These are phyloP conservation scores for Aspergillus nomiae DNA, from an alignment of 2,329 filamentous ascomycete species.

Conservation along the genomic window DNA sequence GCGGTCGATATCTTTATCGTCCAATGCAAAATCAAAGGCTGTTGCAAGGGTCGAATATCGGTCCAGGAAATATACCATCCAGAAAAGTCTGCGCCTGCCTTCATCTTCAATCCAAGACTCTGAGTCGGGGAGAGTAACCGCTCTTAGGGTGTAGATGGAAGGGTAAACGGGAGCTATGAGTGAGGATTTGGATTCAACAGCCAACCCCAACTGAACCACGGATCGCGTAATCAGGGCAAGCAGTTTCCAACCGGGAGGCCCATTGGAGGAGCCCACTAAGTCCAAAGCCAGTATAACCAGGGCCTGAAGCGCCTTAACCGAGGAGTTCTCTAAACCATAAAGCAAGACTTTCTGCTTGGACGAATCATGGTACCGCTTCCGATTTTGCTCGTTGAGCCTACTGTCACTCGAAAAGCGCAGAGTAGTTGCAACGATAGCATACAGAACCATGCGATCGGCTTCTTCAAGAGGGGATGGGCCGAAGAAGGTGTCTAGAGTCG, in stretches of 20 bases:
- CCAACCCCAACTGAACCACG: constrained; percentile 82
- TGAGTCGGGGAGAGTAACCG: constrained; percentile 80
- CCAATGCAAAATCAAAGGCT: constrained; percentile 86
- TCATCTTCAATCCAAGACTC: constrained; percentile 89
- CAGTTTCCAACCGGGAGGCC: constrained; percentile 88
- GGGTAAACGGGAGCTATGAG: constrained; percentile 76
- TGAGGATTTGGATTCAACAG: constrained; percentile 78
- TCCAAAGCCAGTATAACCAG: constrained; percentile 85
- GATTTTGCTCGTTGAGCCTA: constrained; percentile 71
- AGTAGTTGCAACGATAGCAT: constrained; percentile 87
- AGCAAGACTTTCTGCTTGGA: constrained; percentile 86
- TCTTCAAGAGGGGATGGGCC: constrained; percentile 75
- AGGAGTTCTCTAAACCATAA: constrained; percentile 86
- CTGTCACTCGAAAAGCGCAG: constrained; percentile 79
- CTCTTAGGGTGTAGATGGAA: constrained; percentile 85
- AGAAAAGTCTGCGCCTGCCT: constrained; percentile 79
- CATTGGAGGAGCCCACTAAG: constrained; percentile 82
- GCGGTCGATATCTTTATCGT: constrained; percentile 87
- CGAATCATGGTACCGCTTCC: constrained; percentile 73
- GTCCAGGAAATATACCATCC: constrained; percentile 91
- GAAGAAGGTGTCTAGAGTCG: constrained; percentile 80
- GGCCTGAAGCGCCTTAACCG: constrained; percentile 83
- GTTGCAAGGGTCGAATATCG: constrained; percentile 88
- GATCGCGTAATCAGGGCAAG: constrained; percentile 85
- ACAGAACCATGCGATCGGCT: constrained; percentile 77